phyloP scores from a whole-genome alignment of 1,139 yeast genomes.

The Pichia sp. region DNA sequence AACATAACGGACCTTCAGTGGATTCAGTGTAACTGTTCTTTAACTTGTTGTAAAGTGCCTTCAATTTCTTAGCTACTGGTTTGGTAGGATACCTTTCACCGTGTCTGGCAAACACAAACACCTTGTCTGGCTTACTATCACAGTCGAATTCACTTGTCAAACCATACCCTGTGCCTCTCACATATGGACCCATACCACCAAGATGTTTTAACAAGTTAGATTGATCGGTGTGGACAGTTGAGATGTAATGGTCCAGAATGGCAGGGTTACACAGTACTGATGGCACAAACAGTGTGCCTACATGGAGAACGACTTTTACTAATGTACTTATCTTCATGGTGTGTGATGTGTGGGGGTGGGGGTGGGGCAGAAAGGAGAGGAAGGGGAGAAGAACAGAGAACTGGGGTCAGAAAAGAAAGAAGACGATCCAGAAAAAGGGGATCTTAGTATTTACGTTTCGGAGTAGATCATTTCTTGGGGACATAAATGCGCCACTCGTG shows the following conservation, averaged over 20 bases:
- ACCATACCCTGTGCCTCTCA: conserved; percentile 42
- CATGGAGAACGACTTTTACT: neutral
- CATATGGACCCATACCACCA: conserved; percentile 47
- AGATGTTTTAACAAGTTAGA: conserved; percentile 37
- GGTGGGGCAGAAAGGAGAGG: no score
- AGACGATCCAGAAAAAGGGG: no score
- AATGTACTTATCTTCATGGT: neutral
- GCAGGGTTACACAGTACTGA: neutral
- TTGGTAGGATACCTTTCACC: conserved; percentile 63
- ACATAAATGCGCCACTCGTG: no score
- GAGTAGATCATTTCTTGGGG: no score
- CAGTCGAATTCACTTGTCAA: conserved; percentile 42
- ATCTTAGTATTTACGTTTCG: no score
- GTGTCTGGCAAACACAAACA: conserved; percentile 63
- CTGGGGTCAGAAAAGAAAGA: no score
- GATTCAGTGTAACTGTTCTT: conserved; percentile 14
- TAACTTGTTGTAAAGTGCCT: conserved; percentile 23
- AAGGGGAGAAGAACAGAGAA: no score
- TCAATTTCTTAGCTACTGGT: conserved; percentile 20
- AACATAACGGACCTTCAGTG: conserved; percentile 28
- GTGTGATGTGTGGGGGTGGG: no score
- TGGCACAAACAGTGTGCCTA: conserved; percentile 25
- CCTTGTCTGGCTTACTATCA: conserved; percentile 58
- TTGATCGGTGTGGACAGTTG: conserved; percentile 20
- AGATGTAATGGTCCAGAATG: conserved; percentile 7